Evolutionary conservation across 305 asterid species (phyloP), one percentile per base, ranked within the genome.

Genomic region (Nicotiana rustica): DNA sequence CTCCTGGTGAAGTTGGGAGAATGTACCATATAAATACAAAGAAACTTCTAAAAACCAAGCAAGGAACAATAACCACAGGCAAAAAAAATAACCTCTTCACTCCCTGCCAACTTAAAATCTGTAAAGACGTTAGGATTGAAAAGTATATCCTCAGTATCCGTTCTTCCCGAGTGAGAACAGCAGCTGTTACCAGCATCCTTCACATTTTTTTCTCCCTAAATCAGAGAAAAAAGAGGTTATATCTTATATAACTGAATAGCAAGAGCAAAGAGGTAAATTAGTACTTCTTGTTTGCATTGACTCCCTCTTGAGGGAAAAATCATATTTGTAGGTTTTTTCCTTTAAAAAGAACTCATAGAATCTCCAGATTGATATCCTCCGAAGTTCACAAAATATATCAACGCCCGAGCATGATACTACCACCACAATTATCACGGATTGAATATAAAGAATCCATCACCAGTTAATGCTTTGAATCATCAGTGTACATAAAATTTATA

Each of bases 101-200:
- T 85, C 83, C 98, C 98, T 81, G 98, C 92, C 49, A 95, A 88
- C 89, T 92, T 93, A 86, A 94, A 93, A 79, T 94, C 99, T 17
- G 98, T 94, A 84, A 91, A 93, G 83, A 93, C 97, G 78, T 95
- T 95, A 55, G 99, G 99, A 86, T 95, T 95, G 88, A 95, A 95
- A 65, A 90, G 81, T 56, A 93, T 91, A 78, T 90, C 96, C 68
- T 87, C 88, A 18, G 80, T 85, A 82, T 86, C 91, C 88, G 84
- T 86, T 73, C 68, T 82, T 36, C 75, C 82, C 44, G 89, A 67
- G 85, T 86, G 89, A 79, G 86, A 79, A 80, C 82, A 86, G 86
- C 87, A 67, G 69, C 84, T 88, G 79, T 86, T 84, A 52, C 41
- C 78, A 78, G 86, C 83, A 67, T 81, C 88, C 65, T 83, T 85